Evolutionary conservation across 139 green algal species (phyloP).

Genomic region (Chlorella vulgaris): DNA sequence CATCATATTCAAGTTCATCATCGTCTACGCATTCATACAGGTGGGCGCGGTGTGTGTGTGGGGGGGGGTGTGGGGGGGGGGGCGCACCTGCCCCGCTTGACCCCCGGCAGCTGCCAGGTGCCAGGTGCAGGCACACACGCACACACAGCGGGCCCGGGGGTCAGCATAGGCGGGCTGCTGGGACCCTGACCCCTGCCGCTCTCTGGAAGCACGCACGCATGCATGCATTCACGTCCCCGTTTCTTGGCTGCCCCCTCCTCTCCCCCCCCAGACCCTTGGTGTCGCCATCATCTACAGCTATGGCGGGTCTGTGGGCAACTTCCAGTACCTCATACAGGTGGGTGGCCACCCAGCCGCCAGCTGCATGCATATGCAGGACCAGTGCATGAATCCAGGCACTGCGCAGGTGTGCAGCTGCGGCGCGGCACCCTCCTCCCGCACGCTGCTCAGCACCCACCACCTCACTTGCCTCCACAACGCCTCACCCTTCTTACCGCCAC

Average conservation of each 20-base stretch:
- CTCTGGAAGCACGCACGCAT: too few species aligned
- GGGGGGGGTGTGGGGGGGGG: neutral
- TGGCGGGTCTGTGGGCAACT: conserved; percentile 68
- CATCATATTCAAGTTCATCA: conserved; percentile 81
- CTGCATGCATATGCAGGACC: too few species aligned
- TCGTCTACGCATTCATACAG: conserved; percentile 71
- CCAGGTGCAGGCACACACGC: too few species aligned
- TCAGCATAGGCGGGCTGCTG: too few species aligned
- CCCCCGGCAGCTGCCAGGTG: neutral
- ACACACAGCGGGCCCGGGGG: too few species aligned
- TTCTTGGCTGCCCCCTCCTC: neutral
- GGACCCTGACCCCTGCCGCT: too few species aligned
- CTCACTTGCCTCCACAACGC: too few species aligned
- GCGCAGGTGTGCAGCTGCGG: neutral
- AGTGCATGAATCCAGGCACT: neutral
- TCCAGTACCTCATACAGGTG: conserved; percentile 68
- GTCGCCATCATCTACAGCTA: conserved; percentile 73
- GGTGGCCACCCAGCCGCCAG: too few species aligned
- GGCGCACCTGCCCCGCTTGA: neutral
- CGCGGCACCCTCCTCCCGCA: neutral
- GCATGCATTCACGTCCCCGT: neutral
- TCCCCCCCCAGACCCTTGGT: conserved; percentile 54
- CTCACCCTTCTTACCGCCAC: too few species aligned
- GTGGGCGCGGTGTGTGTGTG: neutral
- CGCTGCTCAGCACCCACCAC: too few species aligned